Base-by-base conservation (phyloP, 2,329 filamentous ascomycete genomes). In the Alternaria solani region DNA sequence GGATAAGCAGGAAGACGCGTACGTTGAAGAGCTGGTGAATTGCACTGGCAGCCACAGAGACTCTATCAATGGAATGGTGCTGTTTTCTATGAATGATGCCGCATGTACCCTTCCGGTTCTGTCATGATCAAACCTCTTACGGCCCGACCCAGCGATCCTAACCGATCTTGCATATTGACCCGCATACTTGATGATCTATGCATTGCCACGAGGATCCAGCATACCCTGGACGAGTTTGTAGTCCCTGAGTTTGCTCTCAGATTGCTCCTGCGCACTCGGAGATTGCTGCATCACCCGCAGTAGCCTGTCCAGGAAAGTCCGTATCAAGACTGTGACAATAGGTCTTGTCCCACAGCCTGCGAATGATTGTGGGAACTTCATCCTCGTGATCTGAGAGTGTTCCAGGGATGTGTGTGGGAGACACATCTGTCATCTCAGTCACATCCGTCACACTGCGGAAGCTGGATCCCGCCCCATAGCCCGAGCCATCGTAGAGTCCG, bases 401-500 rank as follows among this genome's bases (percentile, higher is more conserved):
- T 49, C 32, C 46, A 49, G 46, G 20, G 30, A 49, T 38, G 20
- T 14, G 20, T 38, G 32, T 38, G 23, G 7, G 16, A 26, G 46
- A 20, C 9, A 49, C 46, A 32, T 36, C 46, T 32, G 46, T 16
- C 46, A 18, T 56, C 34, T 51, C 52, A 53, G 39, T 53, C 16
- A 20, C 30, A 20, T 25, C 52, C 20, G 52, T 41, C 25, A 62
- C 18, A 26, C 43, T 47, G 20, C 38, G 56, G 2, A 57, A 59
- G 30, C 46, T 43, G 8, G 53, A 51, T 26, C 63, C 63, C 14
- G 61, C 55, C 6, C 67, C 72, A 41, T 73, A 76, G 26, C 70
- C 71, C 32, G 65, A 64, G 7, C 70, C 71, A 20, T 74, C 67
- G 57, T 73, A 74, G 28, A 71, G 56, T 25, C 68, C 47, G 16